Base-by-base conservation (phyloP, 2,329 filamentous ascomycete species). In the Huntiella savannae region DNA sequence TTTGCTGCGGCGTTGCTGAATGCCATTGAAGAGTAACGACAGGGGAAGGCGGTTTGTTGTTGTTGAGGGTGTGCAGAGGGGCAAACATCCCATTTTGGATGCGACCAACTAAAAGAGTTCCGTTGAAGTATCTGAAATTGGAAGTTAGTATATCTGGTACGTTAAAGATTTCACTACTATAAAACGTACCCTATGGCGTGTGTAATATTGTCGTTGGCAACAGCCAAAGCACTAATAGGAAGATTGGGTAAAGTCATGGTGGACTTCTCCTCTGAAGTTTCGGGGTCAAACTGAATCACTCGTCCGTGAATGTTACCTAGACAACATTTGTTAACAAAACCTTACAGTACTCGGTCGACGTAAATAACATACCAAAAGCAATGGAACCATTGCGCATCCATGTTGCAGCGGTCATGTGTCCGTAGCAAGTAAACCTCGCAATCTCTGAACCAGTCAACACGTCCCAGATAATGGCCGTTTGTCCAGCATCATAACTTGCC, bases 331-430 rank as follows among this genome's bases (percentile, higher is more conserved):
- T 54, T 54, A 55, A 53, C 11, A 16, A 3, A 3, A 16, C 3
- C 2, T 2, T 17, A 11, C 13, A 13, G 7, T 16, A 0, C 11
- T 32, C 2, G 19, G 1, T 2, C 34, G 4, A 2, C 3, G 13
- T 5, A 32, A 32, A 28, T 39, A n/a, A 15, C 15, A 16, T 16
- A 16, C 15, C 91, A 67, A 96, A 96, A 34, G 85, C 88, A 53
- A 98, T 79, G 63, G 94, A 93, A 46, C 91, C 91, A 63, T 95
- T 95, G 39, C 80, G 75, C 87, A 98, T 95, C 85, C 91, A 98
- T 10, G 82, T 71, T 34, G 87, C 88, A 28, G 84, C 79, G 16
- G 78, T 79, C 52, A 96, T 71, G 53, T 82, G 75, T 57, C 93
- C 85, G 57, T 93, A 95, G 0, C 87, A 91, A 17, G 80, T 79